A percentile compares a stretch with the other conserved stretches of the same genome.
phyloP scores from a whole-genome alignment of 2,329 filamentous ascomycete species.

The Sphaceloma murrayae region DNA sequence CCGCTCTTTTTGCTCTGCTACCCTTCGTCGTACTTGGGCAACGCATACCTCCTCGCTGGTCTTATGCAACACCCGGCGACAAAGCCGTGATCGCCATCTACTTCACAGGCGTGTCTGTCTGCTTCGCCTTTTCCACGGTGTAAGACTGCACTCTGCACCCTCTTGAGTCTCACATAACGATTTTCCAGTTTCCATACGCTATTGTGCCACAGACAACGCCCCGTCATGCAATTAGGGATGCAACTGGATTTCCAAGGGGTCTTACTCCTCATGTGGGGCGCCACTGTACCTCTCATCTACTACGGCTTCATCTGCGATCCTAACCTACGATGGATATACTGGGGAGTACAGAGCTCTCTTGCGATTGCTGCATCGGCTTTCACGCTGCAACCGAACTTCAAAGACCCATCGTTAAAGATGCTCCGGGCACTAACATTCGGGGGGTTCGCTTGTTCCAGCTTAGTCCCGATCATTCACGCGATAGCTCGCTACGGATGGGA shows the following conservation, averaged over 20 bases:
- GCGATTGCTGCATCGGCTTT: conserved; percentile 12
- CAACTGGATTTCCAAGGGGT: conserved; percentile 21
- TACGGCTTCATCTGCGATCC: conserved; percentile 20
- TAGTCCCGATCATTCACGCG: conserved; percentile 19
- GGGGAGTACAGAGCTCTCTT: conserved; percentile 14
- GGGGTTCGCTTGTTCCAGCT: conserved; percentile 19
- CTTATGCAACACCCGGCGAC: conserved; percentile 10
- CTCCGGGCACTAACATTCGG: conserved; percentile 16
- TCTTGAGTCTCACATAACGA: neutral
- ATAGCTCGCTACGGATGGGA: conserved; percentile 14
- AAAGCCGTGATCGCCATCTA: conserved; percentile 19
- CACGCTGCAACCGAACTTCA: conserved; percentile 19
- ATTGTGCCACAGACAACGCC: conserved; percentile 17
- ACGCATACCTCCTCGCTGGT: neutral
- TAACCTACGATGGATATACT: conserved; percentile 16
- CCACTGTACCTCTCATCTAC: conserved; percentile 20
- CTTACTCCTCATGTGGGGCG: conserved; percentile 20
- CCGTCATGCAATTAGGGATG: conserved; percentile 14
- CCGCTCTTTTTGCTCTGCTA: conserved; percentile 2
- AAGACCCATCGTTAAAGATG: conserved; percentile 16
- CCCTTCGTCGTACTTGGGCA: neutral
- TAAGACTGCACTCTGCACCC: neutral
- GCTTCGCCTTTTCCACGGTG: conserved; percentile 19
- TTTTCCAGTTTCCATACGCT: conserved; percentile 21
- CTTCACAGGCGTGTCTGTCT: conserved; percentile 18